Evolutionary conservation across 2,329 filamentous ascomycete genomes (phyloP), one percentile per base, ranked within the genome.

Genomic region (Botrytis medusae): DNA sequence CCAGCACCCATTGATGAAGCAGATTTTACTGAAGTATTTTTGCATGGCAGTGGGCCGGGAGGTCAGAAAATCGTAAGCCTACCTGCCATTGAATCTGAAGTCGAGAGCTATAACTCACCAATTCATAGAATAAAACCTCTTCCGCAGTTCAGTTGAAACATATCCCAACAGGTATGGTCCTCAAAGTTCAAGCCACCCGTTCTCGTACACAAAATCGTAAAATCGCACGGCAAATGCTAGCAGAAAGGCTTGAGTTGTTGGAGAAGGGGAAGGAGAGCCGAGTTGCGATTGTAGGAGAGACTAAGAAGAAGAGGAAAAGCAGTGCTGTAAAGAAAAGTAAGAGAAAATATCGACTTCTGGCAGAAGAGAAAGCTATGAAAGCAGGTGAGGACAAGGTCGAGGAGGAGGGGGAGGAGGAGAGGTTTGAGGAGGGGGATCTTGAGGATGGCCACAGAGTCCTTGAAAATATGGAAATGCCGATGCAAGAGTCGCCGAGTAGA

Each of bases 71-170:
- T 98, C 84, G 92, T 94, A 83, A 71, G 85, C 81, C 6, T 42
- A 51, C 73, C 67, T 69, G 25, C 64, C 32, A 63, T 62, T 22
- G 25, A 22, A 59, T 71, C 68, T 10, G 37, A 20, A 72, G 16
- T 18, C 67, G 61, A 12, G 12, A 34, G 25, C 70, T 37, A 32
- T 22, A 63, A 40, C 54, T 60, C 29, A 59, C 51, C 63, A n/a
- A 29, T 40, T 32, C 42, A 60, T 75, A 91, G 92, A 99, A 99
- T 84, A 99, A 99, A 89, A 99, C 96, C 40, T 94, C 91, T 77
- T 98, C 93, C 0, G 95, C 95, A 54, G 95, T 98, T 3, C 96
- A 99, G 82, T 86, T 99, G 51, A 96, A 92, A 77, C 96, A 99
- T 82, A 84, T 92, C 25, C 94, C 95, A 9, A 97, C 95, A 0